Percentiles rank a stretch among this genome's conserved stretches.
These are phyloP conservation scores for Sambucus nigra DNA, from an alignment of 129 eudicot species.

Conservation along the genomic window DNA sequence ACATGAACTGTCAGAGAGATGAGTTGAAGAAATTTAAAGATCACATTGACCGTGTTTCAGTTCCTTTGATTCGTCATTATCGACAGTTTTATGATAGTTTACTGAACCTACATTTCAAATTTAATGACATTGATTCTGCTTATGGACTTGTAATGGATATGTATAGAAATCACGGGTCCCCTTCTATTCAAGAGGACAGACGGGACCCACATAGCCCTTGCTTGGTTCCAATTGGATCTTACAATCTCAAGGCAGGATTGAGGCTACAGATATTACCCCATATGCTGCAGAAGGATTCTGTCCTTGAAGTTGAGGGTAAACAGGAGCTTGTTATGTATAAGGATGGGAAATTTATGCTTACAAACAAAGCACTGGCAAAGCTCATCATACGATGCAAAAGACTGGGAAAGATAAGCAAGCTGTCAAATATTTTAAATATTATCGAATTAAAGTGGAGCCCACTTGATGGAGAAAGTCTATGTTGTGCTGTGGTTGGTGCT, in stretches of 20 bases:
- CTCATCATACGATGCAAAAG: slow-evolving; percentile 45
- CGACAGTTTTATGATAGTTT: slow-evolving; percentile 50
- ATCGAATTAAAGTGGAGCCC: slow-evolving; percentile 24
- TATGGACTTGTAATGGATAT: slow-evolving; percentile 47
- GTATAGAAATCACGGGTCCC: slow-evolving; percentile 17
- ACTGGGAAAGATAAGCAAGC: slow-evolving; percentile 37
- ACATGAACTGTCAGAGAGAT: slow-evolving; percentile 49
- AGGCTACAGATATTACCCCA: slow-evolving; percentile 55
- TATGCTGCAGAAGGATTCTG: slow-evolving; percentile 35
- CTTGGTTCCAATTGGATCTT: slow-evolving; percentile 57
- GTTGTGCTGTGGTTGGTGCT: slow-evolving; percentile 48
- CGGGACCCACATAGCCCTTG: slow-evolving; percentile 29
- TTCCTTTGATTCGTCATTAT: slow-evolving; percentile 35
- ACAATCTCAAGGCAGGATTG: slow-evolving; percentile 47
- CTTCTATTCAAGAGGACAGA: slow-evolving; percentile 8
- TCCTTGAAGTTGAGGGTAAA: slow-evolving; percentile 32
- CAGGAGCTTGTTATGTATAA: slow-evolving; percentile 36
- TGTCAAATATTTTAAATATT: slow-evolving; percentile 42
- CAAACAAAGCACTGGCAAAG: slow-evolving; percentile 59
- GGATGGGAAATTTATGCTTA: slow-evolving; percentile 42
- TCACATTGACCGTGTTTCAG: slow-evolving; percentile 44
- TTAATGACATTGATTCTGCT: slow-evolving; percentile 64
- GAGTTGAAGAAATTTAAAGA: slow-evolving; percentile 62
- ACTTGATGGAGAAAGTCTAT: slow-evolving; percentile 22
- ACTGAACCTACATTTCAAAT: slow-evolving; percentile 57